Evolutionary conservation across 495 filamentous ascomycete genomes (phyloP).

Genomic region (Rostrohypoxylon terebratum): DNA sequence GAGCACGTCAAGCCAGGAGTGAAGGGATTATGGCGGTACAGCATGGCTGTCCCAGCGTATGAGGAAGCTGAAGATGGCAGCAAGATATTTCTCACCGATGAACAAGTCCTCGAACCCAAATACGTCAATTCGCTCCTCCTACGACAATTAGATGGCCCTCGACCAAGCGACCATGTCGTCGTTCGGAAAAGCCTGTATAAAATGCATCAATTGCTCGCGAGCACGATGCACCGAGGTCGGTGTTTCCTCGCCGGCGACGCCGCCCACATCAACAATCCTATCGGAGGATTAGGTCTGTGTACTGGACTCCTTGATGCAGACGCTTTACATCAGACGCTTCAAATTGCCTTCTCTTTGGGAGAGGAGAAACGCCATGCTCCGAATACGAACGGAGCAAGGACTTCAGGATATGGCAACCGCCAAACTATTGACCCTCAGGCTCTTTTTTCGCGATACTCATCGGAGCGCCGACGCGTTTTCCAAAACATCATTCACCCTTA

Average conservation of each 20-base stretch:
- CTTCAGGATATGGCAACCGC: not conserved
- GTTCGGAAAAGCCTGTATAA: constrained; percentile 30
- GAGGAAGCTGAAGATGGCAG: constrained; percentile 13
- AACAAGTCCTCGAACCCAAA: constrained; percentile 20
- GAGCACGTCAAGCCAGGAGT: constrained; percentile 23
- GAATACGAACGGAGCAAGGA: not conserved
- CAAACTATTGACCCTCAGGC: not conserved
- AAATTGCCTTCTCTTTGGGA: constrained; percentile 15
- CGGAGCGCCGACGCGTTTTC: constrained; percentile 23
- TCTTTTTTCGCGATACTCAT: constrained; percentile 18
- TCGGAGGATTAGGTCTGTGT: constrained; percentile 23
- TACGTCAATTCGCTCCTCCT: constrained; percentile 24
- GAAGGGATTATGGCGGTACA: constrained; percentile 24
- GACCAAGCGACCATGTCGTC: constrained; percentile 17
- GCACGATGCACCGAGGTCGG: constrained; percentile 27
- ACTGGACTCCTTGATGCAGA: constrained; percentile 25
- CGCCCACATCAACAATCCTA: constrained; percentile 25
- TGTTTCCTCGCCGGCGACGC: constrained; percentile 29
- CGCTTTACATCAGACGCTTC: constrained; percentile 15
- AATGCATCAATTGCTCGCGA: constrained; percentile 28
- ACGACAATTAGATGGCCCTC: constrained; percentile 22
- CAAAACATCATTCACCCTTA: constrained; percentile 29
- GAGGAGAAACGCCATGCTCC: not conserved
- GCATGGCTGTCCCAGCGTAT: constrained; percentile 19
- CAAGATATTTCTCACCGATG: constrained; percentile 5